Conservation (phyloP, 75 land plant species). For the Selaginella tamariscina region DNA sequence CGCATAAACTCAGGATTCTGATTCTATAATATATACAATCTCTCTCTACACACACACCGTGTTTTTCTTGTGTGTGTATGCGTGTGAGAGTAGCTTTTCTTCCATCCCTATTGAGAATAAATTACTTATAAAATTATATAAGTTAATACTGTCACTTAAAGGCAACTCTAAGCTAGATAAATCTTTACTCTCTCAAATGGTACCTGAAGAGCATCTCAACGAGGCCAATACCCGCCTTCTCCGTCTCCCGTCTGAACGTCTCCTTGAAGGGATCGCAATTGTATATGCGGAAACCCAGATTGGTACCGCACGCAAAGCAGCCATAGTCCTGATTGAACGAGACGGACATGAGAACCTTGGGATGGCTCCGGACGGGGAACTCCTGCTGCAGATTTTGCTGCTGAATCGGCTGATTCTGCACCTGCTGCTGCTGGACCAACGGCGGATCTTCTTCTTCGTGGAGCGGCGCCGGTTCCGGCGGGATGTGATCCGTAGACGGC, state of each 20-base stretch:
- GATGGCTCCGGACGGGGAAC: background rate
- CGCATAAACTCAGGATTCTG: no score
- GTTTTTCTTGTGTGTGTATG: no score
- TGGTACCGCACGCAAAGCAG: slow-evolving; percentile 72
- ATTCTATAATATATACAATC: no score
- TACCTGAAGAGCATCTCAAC: slow-evolving; percentile 85
- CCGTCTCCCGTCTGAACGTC: slow-evolving; percentile 12
- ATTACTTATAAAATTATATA: no score
- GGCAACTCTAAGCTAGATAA: no score
- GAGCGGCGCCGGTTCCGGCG: background rate
- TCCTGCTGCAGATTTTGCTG: background rate
- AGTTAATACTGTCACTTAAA: no score
- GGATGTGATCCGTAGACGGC: background rate
- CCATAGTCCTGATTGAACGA: slow-evolving; percentile 78
- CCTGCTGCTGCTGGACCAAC: background rate
- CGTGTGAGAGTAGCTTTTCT: no score
- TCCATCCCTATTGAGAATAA: no score
- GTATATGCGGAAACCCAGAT: slow-evolving; percentile 73
- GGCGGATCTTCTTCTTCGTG: no score
- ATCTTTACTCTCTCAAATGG: no score
- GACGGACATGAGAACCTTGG: slow-evolving; percentile 20
- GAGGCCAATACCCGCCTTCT: slow-evolving; percentile 57
- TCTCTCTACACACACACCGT: no score
- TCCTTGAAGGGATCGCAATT: slow-evolving; percentile 65
- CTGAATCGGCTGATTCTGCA: background rate